phyloP scores from a whole-genome alignment of 2,329 filamentous ascomycete species.

The Pleomassaria siparia region DNA sequence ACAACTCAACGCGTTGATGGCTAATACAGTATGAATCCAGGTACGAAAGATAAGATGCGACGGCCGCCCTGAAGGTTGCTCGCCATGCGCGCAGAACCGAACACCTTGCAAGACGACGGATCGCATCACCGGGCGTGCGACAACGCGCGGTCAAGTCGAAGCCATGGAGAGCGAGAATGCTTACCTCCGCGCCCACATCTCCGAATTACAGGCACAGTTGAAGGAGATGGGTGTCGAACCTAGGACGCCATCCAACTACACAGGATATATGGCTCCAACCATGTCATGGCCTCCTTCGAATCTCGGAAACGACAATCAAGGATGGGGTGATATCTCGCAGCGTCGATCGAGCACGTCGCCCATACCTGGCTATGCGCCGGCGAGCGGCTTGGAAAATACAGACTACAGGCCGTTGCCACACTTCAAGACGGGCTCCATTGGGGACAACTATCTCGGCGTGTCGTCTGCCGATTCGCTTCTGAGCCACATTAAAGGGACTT shows the following conservation, averaged over 20 bases:
- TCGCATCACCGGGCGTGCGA: slow-evolving; percentile 79
- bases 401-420: slow-evolving; percentile 43
- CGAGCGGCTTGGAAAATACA: slow-evolving; percentile 17
- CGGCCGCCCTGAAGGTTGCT: slow-evolving; percentile 76
- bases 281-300: slow-evolving; percentile 18
- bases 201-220: slow-evolving; percentile 68
- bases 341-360: slow-evolving; percentile 27
- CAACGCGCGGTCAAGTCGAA: slow-evolving; percentile 75
- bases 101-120: slow-evolving; percentile 84
- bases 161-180: slow-evolving; percentile 72
- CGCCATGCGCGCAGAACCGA: slow-evolving; percentile 74
- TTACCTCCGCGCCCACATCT: slow-evolving; percentile 67
- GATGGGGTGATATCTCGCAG: slow-evolving; percentile 24
- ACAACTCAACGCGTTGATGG: slow-evolving; percentile 2
- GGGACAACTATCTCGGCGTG: slow-evolving; percentile 68
- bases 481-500: slow-evolving; percentile 74
- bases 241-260: slow-evolving; percentile 48
- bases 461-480: slow-evolving; percentile 64
- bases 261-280: slow-evolving; percentile 27
- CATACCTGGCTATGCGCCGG: slow-evolving; percentile 26
- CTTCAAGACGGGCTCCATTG: slow-evolving; percentile 50
- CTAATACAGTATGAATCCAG: slow-evolving; percentile 48
- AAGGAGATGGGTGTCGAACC: slow-evolving; percentile 63
- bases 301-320: slow-evolving; percentile 17
- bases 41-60: slow-evolving; percentile 88